Base-by-base conservation (phyloP, 352 stramenopile species). In the Globisporangium polare region DNA sequence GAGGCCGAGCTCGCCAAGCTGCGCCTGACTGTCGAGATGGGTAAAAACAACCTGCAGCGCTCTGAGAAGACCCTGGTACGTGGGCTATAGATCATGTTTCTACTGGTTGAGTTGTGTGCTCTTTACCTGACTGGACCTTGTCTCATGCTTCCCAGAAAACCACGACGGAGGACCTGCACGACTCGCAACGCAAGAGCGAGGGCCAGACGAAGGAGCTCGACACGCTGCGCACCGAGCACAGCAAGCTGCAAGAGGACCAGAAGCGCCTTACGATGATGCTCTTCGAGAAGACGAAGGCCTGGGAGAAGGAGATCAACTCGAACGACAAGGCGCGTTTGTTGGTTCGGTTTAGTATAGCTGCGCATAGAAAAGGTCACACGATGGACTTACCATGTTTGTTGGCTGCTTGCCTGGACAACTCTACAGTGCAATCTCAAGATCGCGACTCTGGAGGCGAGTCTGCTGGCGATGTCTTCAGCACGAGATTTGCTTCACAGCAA, bases 251-350 rank as follows among this genome's bases (percentile, higher is more conserved):
- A 53, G 74, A 87, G 57, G 79, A 85, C 54, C 71, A 80, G 6
- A 73, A 78, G 43, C 73, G 77, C 10, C 61, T 92, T 7, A 86
- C 78, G 13, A 65, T 81, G 22, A 61, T 78, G 59, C 63, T 90
- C 7, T 88, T 90, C 50, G 80, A 92, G 37, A 90, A 92, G 58
- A 90, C 78, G 0, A 88, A 84, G 35, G 80, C 78, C 8, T 92
- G 77, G 78, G 78, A 92, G 62, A 73, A 80, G 24, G 80, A 89
- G 37, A 77, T 88, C 51, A 75, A 17, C 24, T 65, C 60, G 5
- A 92, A 83, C 57, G 62, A 81, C 18, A 78, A 63, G 67, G 78
- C 86, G 41, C 9, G 65, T 45, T n/a, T 35, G n/a, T 43, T 17
- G 17, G 53, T 15, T 5, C 31, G 18, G 8, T 47, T 8, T 22